Conservation (phyloP, 345 rosid genomes). For the Hypericum androsaemum region DNA sequence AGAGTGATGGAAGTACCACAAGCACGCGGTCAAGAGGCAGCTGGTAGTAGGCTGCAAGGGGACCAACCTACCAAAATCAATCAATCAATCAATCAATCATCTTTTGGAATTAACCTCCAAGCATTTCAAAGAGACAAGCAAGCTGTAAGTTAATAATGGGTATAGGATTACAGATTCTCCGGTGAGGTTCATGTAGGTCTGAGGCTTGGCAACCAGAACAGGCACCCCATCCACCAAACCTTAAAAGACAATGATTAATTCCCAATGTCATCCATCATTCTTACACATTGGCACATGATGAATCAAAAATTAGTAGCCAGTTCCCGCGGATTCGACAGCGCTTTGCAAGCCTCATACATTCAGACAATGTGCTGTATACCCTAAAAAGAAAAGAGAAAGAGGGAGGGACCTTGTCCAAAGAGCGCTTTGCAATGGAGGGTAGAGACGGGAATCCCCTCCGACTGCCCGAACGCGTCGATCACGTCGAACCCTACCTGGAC, state of each 20-base stretch:
- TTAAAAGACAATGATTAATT: conserved; percentile 12
- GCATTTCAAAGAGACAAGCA: too few relatives aligned
- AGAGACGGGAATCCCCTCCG: conserved; percentile 44
- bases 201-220: conserved; percentile 64
- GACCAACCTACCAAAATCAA: conserved; percentile 39
- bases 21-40: conserved; percentile 76
- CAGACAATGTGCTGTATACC: too few relatives aligned
- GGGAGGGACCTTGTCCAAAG: conserved; percentile 77
- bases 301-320: too few relatives aligned
- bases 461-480: conserved; percentile 63
- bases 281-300: not conserved
- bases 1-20: conserved; percentile 40
- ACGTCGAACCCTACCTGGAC: conserved; percentile 68
- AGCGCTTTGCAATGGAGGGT: conserved; percentile 51
- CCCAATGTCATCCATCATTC: not conserved
- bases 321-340: too few relatives aligned
- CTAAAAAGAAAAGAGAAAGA: too few relatives aligned
- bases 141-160: too few relatives aligned
- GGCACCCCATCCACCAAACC: conserved; percentile 53
- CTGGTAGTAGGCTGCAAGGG: conserved; percentile 87
- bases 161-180: conserved; percentile 66
- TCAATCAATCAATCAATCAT: too few relatives aligned
- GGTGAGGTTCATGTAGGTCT: conserved; percentile 91
- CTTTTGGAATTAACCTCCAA: too few relatives aligned
- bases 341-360: too few relatives aligned